These are phyloP conservation scores for Knoxia roxburghii DNA, from an alignment of 257 asterid species.

Conservation along the genomic window DNA sequence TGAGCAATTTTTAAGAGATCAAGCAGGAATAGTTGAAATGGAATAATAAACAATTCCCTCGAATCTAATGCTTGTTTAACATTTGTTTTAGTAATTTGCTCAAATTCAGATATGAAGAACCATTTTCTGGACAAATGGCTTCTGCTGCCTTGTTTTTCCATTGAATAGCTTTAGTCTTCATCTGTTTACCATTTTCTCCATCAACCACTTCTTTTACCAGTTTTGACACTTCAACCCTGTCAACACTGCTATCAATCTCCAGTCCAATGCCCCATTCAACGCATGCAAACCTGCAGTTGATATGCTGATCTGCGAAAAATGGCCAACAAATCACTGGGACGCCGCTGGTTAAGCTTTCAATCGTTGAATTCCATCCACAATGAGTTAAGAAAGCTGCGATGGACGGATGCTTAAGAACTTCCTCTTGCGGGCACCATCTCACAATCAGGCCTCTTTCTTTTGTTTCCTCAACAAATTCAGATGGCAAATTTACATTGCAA, in stretches of 20 bases:
- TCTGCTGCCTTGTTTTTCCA: conserved; percentile 24
- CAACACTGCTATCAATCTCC: conserved; percentile 18
- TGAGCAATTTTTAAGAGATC: no score
- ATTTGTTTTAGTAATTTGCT: conserved; percentile 15
- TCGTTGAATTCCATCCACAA: conserved; percentile 43
- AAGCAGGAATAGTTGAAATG: neutral
- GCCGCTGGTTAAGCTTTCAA: conserved; percentile 36
- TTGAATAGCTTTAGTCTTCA: conserved; percentile 27
- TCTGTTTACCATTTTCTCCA: conserved; percentile 29
- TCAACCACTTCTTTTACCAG: conserved; percentile 26
- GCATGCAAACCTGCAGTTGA: conserved; percentile 31
- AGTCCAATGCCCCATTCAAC: conserved; percentile 32
- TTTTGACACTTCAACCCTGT: conserved; percentile 24
- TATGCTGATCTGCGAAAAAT: conserved; percentile 39
- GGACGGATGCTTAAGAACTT: conserved; percentile 30
- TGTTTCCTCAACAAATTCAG: conserved; percentile 19
- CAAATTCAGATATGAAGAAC: conserved; percentile 30
- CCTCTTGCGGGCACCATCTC: conserved; percentile 38
- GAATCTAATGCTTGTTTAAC: neutral
- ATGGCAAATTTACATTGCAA: conserved; percentile 3
- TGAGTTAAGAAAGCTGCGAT: conserved; percentile 36
- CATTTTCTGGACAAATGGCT: conserved; percentile 15
- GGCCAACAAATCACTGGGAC: conserved; percentile 50
- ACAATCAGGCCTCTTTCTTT: conserved; percentile 24
- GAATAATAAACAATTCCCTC: neutral